Evolutionary conservation across 2,329 filamentous ascomycete genomes (phyloP), one percentile per base, ranked within the genome.

Genomic region (Fonsecaea multimorphosa): DNA sequence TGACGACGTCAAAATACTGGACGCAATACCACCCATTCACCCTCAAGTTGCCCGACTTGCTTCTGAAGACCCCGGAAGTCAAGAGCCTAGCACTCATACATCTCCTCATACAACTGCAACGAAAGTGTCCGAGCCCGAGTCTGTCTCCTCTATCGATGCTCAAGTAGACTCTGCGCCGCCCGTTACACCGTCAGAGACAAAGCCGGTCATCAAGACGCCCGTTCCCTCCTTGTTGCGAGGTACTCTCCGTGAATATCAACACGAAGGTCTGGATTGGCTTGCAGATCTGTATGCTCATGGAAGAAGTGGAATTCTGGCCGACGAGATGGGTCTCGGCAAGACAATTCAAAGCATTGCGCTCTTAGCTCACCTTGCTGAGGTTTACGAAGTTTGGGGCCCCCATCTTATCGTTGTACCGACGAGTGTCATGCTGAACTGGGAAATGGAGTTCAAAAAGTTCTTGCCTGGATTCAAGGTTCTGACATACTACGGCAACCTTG

Each of bases 381-480:
- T 92, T 44, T 91, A 97, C 75, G 88, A 93, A 73, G 88, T 96
- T 4, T 99, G 95, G 96, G 95, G 96, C 0, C 93, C 95, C 0
- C 95, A 99, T 81, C 82, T 99, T 27, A 92, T 99, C 56, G 91
- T 99, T 67, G 95, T 99, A 1, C 95, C 95, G 1, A 99, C 95
- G 1, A 98, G 93, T 78, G 96, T 99, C 56, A 97, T 99, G 85
- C 87, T 99, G 70, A 99, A 99, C 76, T 99, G 95, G 95, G 96
- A 99, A 77, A 98, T 98, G 91, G 95, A 99, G 78, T 99, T 99
- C 84, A 98, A 98, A 76, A 99, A 99, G 77, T 99, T 82, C 87
- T 92, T 93, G 64, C 95, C 96, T 2, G 94, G 95, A 0, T 99
- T 99, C 83, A 98, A 97, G 76, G 96, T 99, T 63, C 83, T 99